Evolutionary conservation across 306 rosid species (phyloP).

Genomic region (Castanospermum australe): DNA sequence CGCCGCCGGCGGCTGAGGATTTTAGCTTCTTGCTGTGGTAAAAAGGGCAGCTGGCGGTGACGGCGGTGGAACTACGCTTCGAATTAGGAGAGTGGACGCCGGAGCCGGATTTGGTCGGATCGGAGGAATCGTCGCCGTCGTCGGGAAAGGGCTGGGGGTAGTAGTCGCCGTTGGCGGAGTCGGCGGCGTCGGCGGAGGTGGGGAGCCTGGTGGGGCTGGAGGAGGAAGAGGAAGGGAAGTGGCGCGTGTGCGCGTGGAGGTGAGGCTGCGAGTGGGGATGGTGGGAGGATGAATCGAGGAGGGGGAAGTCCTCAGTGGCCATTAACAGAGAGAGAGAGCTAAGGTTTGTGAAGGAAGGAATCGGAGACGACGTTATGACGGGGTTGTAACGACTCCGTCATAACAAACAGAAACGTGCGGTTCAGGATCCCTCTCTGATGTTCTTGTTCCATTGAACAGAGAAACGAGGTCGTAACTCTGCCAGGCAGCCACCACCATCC

Average conservation of each 20-base stretch:
- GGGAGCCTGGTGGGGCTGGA: slow-evolving; percentile 18
- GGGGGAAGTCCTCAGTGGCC: slow-evolving; percentile 34
- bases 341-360: slow-evolving; percentile 15
- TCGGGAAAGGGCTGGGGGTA: slow-evolving; percentile 15
- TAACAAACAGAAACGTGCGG: not conserved
- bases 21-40: slow-evolving; percentile 32
- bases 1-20: not conserved
- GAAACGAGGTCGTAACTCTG: not conserved
- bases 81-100: slow-evolving; percentile 14
- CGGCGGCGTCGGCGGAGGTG: slow-evolving; percentile 8
- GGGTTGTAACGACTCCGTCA: slow-evolving; percentile 21
- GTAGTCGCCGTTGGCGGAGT: slow-evolving; percentile 16
- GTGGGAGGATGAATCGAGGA: slow-evolving; percentile 32
- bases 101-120: slow-evolving; percentile 14
- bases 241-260: slow-evolving; percentile 40
- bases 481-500: no score
- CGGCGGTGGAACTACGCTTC: not conserved
- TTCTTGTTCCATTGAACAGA: not conserved
- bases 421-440: not conserved
- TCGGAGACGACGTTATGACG: slow-evolving; percentile 33
- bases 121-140: slow-evolving; percentile 24
- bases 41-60: not conserved
- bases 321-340: not conserved
- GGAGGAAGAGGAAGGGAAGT: slow-evolving; percentile 24
- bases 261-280: slow-evolving; percentile 32